Percentiles rank a stretch among this genome's conserved stretches.
These are phyloP conservation scores for Beta macrorhiza DNA, from an alignment of 179 eudicot genomes.

Conservation along the genomic window DNA sequence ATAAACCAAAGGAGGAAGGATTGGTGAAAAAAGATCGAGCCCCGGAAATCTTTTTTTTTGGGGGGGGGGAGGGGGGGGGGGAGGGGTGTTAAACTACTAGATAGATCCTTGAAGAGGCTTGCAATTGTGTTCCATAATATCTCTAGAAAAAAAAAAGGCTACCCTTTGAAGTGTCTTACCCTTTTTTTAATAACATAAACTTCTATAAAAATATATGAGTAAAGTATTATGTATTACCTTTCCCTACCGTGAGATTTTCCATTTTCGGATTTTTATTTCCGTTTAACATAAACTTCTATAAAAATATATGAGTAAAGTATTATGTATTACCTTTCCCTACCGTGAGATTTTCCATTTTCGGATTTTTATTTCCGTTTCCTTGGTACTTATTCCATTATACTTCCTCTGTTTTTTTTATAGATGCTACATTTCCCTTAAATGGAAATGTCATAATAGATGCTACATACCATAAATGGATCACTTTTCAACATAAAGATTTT, in stretches of 20 bases:
- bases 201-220: not conserved
- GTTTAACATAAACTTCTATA: not conserved
- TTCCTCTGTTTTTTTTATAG: no score
- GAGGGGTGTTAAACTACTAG: not conserved
- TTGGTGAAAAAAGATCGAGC: no score
- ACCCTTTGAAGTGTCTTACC: not conserved
- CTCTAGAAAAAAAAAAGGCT: not conserved
- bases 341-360: not conserved
- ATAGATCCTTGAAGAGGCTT: not conserved
- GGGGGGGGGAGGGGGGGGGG: not conserved
- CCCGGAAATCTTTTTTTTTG: no score
- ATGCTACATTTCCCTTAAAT: no score
- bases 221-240: not conserved
- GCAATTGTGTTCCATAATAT: not conserved
- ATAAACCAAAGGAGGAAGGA: not conserved
- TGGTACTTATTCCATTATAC: not conserved
- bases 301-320: not conserved
- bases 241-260: not conserved
- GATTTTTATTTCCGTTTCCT: not conserved
- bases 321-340: not conserved
- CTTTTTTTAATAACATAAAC: not conserved
- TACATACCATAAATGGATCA: no score
- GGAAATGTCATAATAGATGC: no score
- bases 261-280: not conserved
- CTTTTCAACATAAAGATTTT: no score